Evolutionary conservation across 495 filamentous ascomycete genomes (phyloP).

Genomic region (Penicillium coffeae): DNA sequence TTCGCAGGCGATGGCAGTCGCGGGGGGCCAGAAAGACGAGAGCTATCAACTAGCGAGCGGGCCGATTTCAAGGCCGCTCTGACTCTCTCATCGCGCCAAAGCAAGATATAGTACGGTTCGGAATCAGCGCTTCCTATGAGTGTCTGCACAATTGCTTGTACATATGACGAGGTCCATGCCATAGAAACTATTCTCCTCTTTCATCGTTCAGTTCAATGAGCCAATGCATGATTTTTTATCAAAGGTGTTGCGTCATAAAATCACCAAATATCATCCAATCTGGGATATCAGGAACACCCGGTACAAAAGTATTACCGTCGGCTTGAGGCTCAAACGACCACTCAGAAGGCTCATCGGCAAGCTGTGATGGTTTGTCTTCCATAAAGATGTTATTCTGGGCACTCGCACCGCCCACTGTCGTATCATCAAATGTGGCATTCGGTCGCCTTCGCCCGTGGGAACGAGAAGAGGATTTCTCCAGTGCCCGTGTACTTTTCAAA

Average conservation of each 20-base stretch:
- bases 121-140: neutral
- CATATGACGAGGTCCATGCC: neutral
- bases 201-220: neutral
- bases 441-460: too few relatives aligned
- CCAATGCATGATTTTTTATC: neutral
- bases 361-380: neutral
- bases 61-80: constrained; percentile 16
- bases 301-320: constrained; percentile 1
- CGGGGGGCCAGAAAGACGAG: constrained; percentile 28
- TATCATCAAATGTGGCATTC: neutral
- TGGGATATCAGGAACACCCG: constrained; percentile 22
- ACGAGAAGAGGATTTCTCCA: too few relatives aligned
- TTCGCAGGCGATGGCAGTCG: constrained; percentile 33
- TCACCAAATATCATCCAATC: constrained; percentile 31
- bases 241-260: constrained; percentile 23
- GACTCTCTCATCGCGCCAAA: constrained; percentile 13
- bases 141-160: neutral
- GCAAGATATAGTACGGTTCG: constrained; percentile 20
- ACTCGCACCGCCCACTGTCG: neutral
- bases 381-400: neutral
- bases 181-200: neutral
- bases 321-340: constrained; percentile 18
- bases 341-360: neutral
- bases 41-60: constrained; percentile 20
- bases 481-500: too few relatives aligned